Evolutionary conservation across 192 early-diverging fungal species (phyloP), one percentile per base, ranked within the genome.

Genomic region (Coemansia sp.): DNA sequence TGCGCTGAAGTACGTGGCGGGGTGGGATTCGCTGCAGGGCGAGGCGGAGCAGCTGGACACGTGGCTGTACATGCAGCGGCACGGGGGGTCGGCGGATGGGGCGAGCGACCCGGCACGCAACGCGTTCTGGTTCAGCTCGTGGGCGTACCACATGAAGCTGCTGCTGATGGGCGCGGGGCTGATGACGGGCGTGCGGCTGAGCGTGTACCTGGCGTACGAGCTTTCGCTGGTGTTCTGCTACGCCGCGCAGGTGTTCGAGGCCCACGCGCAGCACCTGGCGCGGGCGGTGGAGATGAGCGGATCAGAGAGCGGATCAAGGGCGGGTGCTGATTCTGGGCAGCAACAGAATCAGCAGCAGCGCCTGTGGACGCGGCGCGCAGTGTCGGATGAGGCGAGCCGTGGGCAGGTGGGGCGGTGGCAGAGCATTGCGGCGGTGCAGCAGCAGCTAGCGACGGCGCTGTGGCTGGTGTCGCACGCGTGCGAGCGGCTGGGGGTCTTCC

Each of bases 81-180:
- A 73, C 17, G 14, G 11, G 44, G 35, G 3, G 19, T 16, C 50
- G 7, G 46, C 41, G 13, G 17, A 10, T 0, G 57, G 31, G 3
- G 72, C 73, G 0, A 19, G 21, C 7, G 74, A 77, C 37, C 70
- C 74, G 13, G 34, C 42, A 27, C 31, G 14, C 53, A 81, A 81
- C 51, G 53, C 71, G 39, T 81, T 81, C 33, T 65, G 63, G 64
- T 42, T 76, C 37, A 81, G 79, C 74, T 81, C 79, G 48, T 81
- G 79, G 79, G 68, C 62, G 24, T 81, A 81, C 71, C 79, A 77
- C 45, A 61, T 73, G 65, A 81, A 81, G 68, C 71, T 81, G 24
- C 34, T 77, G 34, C 41, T 73, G 14, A 63, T 76, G 54, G 71
- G 73, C 37, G 37, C 21, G 5, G 70, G 56, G 9, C 64, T 81